Evolutionary conservation across 768 basidiomycete species (phyloP), one percentile per base, ranked within the genome.

Genomic region (Fomitopsis serialis): DNA sequence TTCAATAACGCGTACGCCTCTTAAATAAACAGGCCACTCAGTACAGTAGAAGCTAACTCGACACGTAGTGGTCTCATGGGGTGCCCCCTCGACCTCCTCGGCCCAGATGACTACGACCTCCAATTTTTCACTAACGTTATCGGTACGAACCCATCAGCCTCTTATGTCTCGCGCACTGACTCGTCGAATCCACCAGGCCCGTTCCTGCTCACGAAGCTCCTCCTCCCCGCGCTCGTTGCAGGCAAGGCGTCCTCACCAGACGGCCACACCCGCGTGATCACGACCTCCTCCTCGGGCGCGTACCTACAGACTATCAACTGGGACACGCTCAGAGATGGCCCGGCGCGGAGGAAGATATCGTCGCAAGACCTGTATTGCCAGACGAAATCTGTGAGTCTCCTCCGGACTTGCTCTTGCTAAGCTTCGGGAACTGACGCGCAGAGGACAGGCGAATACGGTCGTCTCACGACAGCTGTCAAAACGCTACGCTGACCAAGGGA

Each of bases 61-160:
- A 24, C 7, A 8, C 21, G 7, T 37, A 82, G 79, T 1, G 82
- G 81, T 1, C 70, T 81, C 22, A 79, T 81, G 79, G 49, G 54
- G 71, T 3, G 46, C 4, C 74, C 76, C 0, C 48, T 70, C 5
- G 71, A 73, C 21, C 55, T 60, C 23, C 48, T 72, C 19, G 81
- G 77, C 0, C 63, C 55, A n/a, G 72, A 78, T 25, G 78, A 77
- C 5, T 79, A 76, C 53, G 81, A 81, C 58, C 59, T 78, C 24
- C 74, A 78, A 50, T 82, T 80, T 49, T 80, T 75, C n/a, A 77
- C 75, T 1, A 82, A 82, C 56, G 76, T 78, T 24, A 54, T 81
- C 15, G 78, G 79, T 74, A 55, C 40, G 64, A 50, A 27, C 21
- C 27, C 19, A 1, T 36, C 25, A 36, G 9, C 23, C 17, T 11